Percentiles rank a stretch among this genome's conserved stretches.
Evolutionary conservation across 1,284 basidiomycete genomes (phyloP).

Genomic region (Apiotrichum sp.): DNA sequence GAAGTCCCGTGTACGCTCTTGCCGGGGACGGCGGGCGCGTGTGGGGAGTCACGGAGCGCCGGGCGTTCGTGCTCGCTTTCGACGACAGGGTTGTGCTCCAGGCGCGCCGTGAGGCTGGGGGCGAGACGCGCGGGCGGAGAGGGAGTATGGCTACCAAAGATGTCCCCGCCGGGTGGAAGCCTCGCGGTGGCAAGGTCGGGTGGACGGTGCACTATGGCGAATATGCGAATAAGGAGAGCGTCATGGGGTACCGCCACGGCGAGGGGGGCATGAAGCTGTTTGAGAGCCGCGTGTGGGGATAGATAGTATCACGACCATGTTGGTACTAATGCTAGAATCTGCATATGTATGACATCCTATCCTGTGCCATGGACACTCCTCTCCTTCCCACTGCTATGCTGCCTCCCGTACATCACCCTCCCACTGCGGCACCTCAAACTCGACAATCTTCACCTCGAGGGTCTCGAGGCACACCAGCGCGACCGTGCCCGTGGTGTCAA

Average conservation of each 20-base stretch:
- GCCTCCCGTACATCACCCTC: constrained; percentile 14
- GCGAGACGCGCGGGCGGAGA: background rate
- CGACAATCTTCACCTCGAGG: constrained; percentile 51
- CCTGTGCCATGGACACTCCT: background rate
- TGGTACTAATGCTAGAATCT: too few relatives aligned
- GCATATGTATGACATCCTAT: background rate
- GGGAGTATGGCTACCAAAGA: constrained; percentile 5
- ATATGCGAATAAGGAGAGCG: constrained; percentile 16
- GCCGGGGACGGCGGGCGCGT: constrained; percentile 40
- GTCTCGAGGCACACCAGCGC: constrained; percentile 59
- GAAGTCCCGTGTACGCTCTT: constrained; percentile 44
- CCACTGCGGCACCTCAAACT: constrained; percentile 45
- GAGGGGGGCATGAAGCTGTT: constrained; percentile 29
- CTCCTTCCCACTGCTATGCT: background rate
- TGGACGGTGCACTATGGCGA: constrained; percentile 35
- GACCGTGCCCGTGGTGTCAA: constrained; percentile 60
- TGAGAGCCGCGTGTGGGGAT: constrained; percentile 14
- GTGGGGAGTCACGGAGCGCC: constrained; percentile 44
- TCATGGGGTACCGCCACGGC: constrained; percentile 37
- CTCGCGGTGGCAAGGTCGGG: constrained; percentile 29
- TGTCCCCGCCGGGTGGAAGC: constrained; percentile 25
- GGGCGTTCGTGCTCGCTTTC: constrained; percentile 43
- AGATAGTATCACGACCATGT: too few relatives aligned
- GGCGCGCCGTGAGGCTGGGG: background rate
- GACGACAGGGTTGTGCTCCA: constrained; percentile 18